A percentile compares a stretch with the other conserved stretches of the same genome.
phyloP scores from a whole-genome alignment of 257 asterid genomes.

The Ophiorrhiza pumila region DNA sequence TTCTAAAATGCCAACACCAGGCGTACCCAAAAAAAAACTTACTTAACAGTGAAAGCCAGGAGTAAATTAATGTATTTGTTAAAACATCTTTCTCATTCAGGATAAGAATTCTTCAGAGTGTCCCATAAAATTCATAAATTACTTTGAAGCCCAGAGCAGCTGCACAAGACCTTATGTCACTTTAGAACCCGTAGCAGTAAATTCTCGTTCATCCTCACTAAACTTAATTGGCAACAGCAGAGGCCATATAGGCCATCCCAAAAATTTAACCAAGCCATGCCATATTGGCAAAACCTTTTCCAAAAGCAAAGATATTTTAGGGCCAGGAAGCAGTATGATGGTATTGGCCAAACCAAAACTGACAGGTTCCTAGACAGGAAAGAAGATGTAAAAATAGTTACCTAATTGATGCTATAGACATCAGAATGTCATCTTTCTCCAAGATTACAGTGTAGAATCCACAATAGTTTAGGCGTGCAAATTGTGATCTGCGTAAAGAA shows the following conservation, averaged over 20 bases:
- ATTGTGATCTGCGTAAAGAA: conserved; percentile 71
- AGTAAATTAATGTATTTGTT: background rate
- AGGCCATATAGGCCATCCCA: background rate
- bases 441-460: conserved; percentile 80
- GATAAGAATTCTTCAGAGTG: too few relatives aligned
- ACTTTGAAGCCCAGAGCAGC: background rate
- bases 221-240: background rate
- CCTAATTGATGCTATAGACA: conserved; percentile 94
- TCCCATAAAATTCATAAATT: background rate
- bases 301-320: background rate
- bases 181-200: background rate
- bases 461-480: conserved; percentile 75
- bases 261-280: background rate
- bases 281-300: background rate
- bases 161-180: background rate
- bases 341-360: background rate
- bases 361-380: background rate
- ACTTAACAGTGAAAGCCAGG: background rate
- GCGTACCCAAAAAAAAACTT: background rate
- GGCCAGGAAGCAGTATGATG: background rate
- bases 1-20: background rate
- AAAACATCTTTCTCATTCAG: background rate
- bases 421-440: conserved; percentile 79
- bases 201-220: background rate
- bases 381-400: conserved; percentile 20